Percentiles rank a stretch among this genome's conserved stretches.
These are phyloP conservation scores for Keqinozyma sinolaborantium DNA, from an alignment of 1,139 yeast species.

Conservation along the genomic window DNA sequence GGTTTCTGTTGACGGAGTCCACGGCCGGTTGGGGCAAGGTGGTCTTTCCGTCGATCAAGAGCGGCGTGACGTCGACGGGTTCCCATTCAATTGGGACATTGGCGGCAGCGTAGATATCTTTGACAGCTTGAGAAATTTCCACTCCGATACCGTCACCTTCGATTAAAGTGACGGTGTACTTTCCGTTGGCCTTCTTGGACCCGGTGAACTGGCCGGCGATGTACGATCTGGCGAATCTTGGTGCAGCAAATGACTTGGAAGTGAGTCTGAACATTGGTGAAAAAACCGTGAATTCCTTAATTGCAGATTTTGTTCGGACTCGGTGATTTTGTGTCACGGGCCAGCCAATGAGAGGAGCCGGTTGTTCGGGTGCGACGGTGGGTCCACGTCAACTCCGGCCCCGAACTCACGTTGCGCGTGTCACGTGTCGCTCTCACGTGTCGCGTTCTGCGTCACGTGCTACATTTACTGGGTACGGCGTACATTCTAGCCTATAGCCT, in stretches of 20 bases:
- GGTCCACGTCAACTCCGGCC: no score
- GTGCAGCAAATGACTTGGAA: slow-evolving; percentile 26
- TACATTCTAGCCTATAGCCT: slow-evolving; percentile 2
- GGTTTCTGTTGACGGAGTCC: slow-evolving; percentile 85
- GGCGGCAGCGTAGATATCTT: slow-evolving; percentile 89
- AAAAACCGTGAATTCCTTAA: background rate
- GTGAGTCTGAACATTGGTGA: slow-evolving; percentile 41
- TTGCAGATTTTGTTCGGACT: background rate
- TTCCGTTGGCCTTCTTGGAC: slow-evolving; percentile 50
- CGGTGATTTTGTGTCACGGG: background rate
- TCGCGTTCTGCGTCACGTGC: no score
- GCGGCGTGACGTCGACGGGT: slow-evolving; percentile 92
- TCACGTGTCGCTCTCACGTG: background rate
- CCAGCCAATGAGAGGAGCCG: background rate
- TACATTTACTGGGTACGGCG: slow-evolving; percentile 1
- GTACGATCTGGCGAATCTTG: slow-evolving; percentile 43
- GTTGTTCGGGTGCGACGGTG: no score
- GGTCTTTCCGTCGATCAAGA: slow-evolving; percentile 88
- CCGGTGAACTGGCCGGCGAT: slow-evolving; percentile 53
- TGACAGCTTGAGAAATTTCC: slow-evolving; percentile 91
- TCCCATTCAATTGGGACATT: slow-evolving; percentile 97
- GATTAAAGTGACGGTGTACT: slow-evolving; percentile 89
- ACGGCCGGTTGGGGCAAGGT: slow-evolving; percentile 92
- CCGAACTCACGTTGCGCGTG: background rate
- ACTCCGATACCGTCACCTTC: slow-evolving; percentile 99